Evolutionary conservation across 768 basidiomycete species (phyloP).

Genomic region (Trametes gibbosa): DNA sequence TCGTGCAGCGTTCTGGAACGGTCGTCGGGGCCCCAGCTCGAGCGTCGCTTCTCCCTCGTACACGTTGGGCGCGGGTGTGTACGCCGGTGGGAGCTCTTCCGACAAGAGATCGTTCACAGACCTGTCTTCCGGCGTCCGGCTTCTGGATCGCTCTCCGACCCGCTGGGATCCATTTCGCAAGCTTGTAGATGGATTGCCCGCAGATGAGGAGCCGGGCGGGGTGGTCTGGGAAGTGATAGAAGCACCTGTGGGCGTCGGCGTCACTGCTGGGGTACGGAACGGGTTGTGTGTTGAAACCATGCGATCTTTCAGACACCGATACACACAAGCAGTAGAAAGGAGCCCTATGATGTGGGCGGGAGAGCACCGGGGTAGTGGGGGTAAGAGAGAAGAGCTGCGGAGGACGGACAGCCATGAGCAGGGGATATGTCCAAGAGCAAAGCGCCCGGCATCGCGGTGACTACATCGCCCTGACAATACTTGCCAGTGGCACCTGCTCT

Average conservation of each 20-base stretch:
- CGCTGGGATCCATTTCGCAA: background rate
- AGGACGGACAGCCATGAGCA: background rate
- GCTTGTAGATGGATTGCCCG: background rate
- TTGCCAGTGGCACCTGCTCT: no score
- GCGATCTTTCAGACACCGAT: background rate
- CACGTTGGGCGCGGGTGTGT: constrained; percentile 55
- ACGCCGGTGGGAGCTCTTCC: constrained; percentile 70
- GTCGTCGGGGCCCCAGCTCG: constrained; percentile 59
- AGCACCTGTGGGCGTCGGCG: constrained; percentile 32
- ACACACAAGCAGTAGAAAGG: background rate
- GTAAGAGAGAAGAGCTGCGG: background rate
- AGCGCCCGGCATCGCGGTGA: background rate
- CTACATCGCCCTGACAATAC: no score
- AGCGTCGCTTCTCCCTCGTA: constrained; percentile 59
- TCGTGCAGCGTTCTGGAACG: constrained; percentile 50
- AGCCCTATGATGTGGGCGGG: background rate
- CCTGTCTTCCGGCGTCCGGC: background rate
- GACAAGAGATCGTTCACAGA: constrained; percentile 27
- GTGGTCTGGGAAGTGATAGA: background rate
- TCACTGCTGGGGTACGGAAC: constrained; percentile 31
- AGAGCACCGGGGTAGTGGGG: background rate
- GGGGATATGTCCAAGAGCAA: no score
- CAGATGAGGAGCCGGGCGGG: background rate
- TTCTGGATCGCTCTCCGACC: background rate
- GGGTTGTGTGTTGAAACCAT: constrained; percentile 29